Percentiles rank a stretch among this genome's conserved stretches.
Evolutionary conservation across 164 flowering plant genomes (phyloP).

Genomic region (Chimonanthus praecox): DNA sequence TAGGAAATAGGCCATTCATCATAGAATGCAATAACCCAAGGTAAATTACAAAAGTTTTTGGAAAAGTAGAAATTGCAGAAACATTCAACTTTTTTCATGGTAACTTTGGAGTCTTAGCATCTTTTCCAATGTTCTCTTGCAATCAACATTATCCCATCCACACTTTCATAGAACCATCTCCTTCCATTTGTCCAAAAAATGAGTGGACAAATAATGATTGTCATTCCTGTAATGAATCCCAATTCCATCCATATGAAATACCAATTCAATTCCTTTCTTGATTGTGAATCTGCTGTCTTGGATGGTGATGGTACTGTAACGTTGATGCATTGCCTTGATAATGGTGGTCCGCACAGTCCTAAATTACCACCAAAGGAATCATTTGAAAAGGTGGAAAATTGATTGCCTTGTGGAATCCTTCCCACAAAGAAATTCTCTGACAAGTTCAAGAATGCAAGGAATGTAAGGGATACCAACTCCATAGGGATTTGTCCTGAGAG

Average conservation of each 20-base stretch:
- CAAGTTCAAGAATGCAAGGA: slow-evolving; percentile 27
- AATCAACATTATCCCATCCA: neutral
- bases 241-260: neutral
- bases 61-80: too few species aligned
- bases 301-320: neutral
- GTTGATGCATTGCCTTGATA: neutral
- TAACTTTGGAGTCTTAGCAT: neutral
- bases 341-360: slow-evolving; percentile 19
- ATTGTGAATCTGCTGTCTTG: neutral
- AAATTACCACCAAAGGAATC: slow-evolving; percentile 23
- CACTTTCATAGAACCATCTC: neutral
- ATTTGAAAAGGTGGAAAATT: slow-evolving; percentile 22
- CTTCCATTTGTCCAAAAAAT: neutral
- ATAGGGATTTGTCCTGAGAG: slow-evolving; percentile 30
- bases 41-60: too few species aligned
- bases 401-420: slow-evolving; percentile 24
- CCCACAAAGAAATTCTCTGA: slow-evolving; percentile 31
- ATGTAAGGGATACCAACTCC: slow-evolving; percentile 17
- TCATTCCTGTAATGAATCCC: neutral
- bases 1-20: too few species aligned
- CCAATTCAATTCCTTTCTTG: neutral
- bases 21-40: too few species aligned
- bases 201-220: neutral
- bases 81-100: too few species aligned
- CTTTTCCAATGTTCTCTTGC: neutral